A percentile compares a stretch with the other conserved stretches of the same genome.
Conservation (phyloP, 345 rosid genomes). For the Diplotaxis tenuifolia region DNA sequence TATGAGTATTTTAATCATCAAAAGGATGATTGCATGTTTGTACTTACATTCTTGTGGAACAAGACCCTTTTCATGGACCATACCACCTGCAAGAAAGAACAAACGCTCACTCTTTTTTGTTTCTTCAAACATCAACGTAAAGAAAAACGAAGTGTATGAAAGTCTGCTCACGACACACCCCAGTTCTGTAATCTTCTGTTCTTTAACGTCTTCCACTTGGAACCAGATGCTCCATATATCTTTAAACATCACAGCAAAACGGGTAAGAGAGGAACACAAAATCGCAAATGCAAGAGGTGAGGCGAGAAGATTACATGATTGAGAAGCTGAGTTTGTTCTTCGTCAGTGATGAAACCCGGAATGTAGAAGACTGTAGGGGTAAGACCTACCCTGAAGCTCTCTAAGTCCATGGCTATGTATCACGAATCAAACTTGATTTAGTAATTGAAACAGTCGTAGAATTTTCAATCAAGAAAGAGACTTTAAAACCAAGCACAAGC, state of each 20-base stretch:
- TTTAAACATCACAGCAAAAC: conserved; percentile 18
- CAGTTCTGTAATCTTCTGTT: conserved; percentile 89
- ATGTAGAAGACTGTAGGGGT: conserved; percentile 63
- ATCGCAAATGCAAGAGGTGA: background rate
- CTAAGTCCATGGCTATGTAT: conserved; percentile 41
- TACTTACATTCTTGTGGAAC: conserved; percentile 84
- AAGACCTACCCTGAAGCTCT: conserved; percentile 52
- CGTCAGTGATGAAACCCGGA: conserved; percentile 58
- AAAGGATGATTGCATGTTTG: background rate
- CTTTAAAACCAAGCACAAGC: background rate
- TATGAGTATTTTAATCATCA: background rate
- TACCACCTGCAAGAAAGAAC: conserved; percentile 61
- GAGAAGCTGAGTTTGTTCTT: conserved; percentile 58
- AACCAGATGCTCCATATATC: conserved; percentile 66
- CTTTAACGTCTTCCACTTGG: conserved; percentile 86
- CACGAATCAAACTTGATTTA: conserved; percentile 5
- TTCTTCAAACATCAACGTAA: background rate
- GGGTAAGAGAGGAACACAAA: background rate
- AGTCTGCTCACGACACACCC: conserved; percentile 48
- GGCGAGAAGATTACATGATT: conserved; percentile 40
- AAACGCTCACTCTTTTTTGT: background rate
- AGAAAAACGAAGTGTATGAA: background rate
- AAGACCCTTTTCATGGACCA: conserved; percentile 95
- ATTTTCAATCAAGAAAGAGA: background rate
- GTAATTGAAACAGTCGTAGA: background rate